Evolutionary conservation across 2,329 filamentous ascomycete species (phyloP).

Genomic region (Aspergillus novoparasiticus): DNA sequence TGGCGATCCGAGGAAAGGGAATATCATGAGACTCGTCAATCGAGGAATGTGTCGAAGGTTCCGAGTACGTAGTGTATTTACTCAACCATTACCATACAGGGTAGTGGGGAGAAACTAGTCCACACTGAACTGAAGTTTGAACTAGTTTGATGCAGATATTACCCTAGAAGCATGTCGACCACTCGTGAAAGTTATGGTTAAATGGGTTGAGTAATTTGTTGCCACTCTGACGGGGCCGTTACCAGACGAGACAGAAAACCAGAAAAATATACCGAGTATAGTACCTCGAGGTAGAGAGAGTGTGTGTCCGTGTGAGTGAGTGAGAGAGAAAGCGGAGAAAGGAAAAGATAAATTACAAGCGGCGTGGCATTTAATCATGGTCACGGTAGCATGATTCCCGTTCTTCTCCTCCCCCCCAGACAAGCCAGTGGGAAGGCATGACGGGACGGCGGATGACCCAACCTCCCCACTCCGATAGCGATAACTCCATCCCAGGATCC

Average conservation of each 20-base stretch:
- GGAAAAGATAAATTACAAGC: neutral
- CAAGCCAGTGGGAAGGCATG: neutral
- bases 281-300: no score
- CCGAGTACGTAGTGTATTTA: neutral
- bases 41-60: neutral
- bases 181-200: neutral
- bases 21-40: slow-evolving; percentile 21
- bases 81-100: neutral
- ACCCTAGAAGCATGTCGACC: neutral
- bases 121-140: neutral
- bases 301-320: no score
- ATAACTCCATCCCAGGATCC: slow-evolving; percentile 36
- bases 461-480: slow-evolving; percentile 18
- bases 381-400: neutral
- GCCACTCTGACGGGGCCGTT: neutral
- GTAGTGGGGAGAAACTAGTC: neutral
- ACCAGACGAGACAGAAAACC: neutral
- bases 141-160: neutral
- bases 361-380: neutral
- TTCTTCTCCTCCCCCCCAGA: neutral
- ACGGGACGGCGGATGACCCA: slow-evolving; percentile 15
- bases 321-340: neutral
- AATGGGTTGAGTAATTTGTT: neutral
- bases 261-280: neutral
- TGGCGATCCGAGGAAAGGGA: slow-evolving; percentile 12